Evolutionary conservation across 352 stramenopile genomes (phyloP).

Genomic region (Aphanomyces stellatus): DNA sequence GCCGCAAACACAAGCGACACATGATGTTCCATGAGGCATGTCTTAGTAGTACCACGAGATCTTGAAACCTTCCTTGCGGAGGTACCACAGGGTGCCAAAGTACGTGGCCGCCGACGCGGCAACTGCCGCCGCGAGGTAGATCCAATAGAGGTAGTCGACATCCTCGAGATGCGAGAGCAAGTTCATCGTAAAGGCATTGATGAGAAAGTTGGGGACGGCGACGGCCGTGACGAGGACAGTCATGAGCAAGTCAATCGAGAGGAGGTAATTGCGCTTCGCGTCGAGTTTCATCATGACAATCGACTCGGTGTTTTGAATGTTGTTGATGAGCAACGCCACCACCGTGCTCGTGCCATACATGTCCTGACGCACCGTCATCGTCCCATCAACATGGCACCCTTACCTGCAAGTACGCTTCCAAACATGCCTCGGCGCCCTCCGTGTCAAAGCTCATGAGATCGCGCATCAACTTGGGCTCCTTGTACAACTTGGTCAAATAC

Average conservation of each 20-base stretch:
- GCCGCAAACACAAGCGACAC: too few species aligned
- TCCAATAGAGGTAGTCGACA: conserved; percentile 43
- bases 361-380: too few species aligned
- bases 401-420: conserved; percentile 24
- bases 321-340: conserved; percentile 8
- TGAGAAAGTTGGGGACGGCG: conserved; percentile 6
- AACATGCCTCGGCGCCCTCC: conserved; percentile 29
- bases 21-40: too few species aligned
- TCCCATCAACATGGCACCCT: too few species aligned
- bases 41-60: background rate
- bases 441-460: conserved; percentile 28
- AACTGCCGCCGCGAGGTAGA: conserved; percentile 33
- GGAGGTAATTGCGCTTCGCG: conserved; percentile 13
- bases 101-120: conserved; percentile 31
- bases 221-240: background rate
- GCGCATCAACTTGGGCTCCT: background rate
- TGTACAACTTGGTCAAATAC: conserved; percentile 16
- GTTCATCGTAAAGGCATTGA: conserved; percentile 18
- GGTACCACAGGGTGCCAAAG: background rate
- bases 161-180: conserved; percentile 36
- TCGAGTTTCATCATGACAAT: conserved; percentile 22
- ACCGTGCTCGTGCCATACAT: conserved; percentile 2
- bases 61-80: background rate
- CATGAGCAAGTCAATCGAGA: conserved; percentile 32
- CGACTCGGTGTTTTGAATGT: conserved; percentile 20